Conservation (phyloP, 495 filamentous ascomycete species). For the Annulohypoxylon bovei region DNA sequence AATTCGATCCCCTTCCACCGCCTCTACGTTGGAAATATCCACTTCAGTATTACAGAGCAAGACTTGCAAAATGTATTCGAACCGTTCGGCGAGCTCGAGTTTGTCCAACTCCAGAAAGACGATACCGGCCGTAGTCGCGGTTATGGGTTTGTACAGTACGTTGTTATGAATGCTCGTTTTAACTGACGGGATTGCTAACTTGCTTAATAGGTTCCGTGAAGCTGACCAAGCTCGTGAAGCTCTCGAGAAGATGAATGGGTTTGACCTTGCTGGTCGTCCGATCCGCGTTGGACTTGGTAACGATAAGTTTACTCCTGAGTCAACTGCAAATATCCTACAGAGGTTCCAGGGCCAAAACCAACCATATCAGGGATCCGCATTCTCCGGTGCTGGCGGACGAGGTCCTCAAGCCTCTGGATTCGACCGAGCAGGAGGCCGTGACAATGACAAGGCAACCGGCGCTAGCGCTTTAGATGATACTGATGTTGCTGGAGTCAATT, state of each 20-base stretch:
- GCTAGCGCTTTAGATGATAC: conserved; percentile 98
- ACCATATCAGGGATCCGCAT: conserved; percentile 91
- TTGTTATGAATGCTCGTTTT: conserved; percentile 39
- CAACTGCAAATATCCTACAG: conserved; percentile 88
- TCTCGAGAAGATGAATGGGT: conserved; percentile 99
- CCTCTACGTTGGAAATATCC: conserved; percentile 99
- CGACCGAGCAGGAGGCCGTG: conserved; percentile 90
- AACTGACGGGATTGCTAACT: conserved; percentile 40
- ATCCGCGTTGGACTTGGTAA: conserved; percentile 99
- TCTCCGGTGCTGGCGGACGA: conserved; percentile 90
- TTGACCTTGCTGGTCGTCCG: conserved; percentile 95
- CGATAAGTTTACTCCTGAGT: conserved; percentile 99
- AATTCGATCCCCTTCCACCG: conserved; percentile 93
- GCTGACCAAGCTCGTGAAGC: conserved; percentile 91
- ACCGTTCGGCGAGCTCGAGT: conserved; percentile 97
- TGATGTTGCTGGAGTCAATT: conserved; percentile 97
- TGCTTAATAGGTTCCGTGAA: conserved; percentile 78
- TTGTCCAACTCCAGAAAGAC: conserved; percentile 96
- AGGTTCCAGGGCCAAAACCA: conserved; percentile 85
- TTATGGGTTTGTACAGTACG: conserved; percentile 99
- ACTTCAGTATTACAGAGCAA: conserved; percentile 98
- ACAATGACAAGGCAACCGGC: conserved; percentile 89
- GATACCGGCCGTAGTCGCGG: conserved; percentile 90
- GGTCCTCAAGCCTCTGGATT: conserved; percentile 90
- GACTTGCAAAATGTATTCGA: conserved; percentile 97